Evolutionary conservation across 2,329 filamentous ascomycete species (phyloP).

Genomic region (Clarireedia sp.): DNA sequence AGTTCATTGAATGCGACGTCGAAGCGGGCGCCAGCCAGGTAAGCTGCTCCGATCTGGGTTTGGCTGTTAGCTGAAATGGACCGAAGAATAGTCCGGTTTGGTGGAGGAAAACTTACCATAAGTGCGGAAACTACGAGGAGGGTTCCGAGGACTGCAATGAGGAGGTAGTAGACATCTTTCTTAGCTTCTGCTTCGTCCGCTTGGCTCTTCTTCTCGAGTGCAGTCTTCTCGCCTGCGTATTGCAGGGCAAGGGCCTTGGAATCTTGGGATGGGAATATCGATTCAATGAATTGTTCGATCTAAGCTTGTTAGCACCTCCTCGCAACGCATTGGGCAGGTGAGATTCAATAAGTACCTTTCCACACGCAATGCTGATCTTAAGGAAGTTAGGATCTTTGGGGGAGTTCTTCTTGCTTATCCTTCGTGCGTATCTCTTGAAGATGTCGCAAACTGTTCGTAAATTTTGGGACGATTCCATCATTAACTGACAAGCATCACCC

Average conservation of each 20-base stretch:
- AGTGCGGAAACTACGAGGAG: slow-evolving; percentile 61
- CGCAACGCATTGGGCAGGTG: slow-evolving; percentile 4
- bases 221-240: slow-evolving; percentile 26
- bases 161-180: slow-evolving; percentile 53
- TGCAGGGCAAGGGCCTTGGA: slow-evolving; percentile 47
- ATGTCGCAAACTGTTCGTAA: slow-evolving; percentile 71
- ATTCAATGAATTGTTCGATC: slow-evolving; percentile 89
- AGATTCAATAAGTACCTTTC: slow-evolving; percentile 52
- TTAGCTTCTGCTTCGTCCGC: slow-evolving; percentile 49
- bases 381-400: slow-evolving; percentile 88
- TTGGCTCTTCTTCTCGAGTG: slow-evolving; percentile 34
- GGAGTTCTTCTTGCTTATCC: slow-evolving; percentile 89
- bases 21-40: slow-evolving; percentile 73
- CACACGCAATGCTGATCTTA: slow-evolving; percentile 84
- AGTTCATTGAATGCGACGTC: slow-evolving; percentile 58
- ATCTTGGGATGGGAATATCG: slow-evolving; percentile 79
- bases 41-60: slow-evolving; percentile 65
- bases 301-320: neutral
- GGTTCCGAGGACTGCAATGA: slow-evolving; percentile 57
- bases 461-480: slow-evolving; percentile 91
- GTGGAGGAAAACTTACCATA: slow-evolving; percentile 55
- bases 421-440: slow-evolving; percentile 69
- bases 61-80: slow-evolving; percentile 18
- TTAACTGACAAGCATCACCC: slow-evolving; percentile 82
- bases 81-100: neutral